phyloP scores from a whole-genome alignment of 371 early-diverging fungal genomes.

The Chytridiales sp. region DNA sequence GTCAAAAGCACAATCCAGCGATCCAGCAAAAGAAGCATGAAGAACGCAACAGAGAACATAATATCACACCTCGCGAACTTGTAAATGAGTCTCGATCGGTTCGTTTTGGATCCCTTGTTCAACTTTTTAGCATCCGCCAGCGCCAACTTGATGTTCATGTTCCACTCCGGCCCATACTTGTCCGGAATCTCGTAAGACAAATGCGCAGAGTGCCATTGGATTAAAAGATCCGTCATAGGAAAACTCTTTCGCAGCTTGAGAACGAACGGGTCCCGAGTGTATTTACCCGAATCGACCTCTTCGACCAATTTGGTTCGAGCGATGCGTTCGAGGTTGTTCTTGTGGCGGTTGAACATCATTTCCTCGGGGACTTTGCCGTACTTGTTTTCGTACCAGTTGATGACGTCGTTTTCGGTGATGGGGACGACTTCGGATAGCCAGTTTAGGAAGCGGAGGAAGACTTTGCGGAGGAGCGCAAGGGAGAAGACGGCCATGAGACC shows the following conservation, averaged over 20 bases:
- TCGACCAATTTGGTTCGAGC: slow-evolving; percentile 1
- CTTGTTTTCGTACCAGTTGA: slow-evolving; percentile 4
- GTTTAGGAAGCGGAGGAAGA: not conserved
- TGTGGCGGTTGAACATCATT: not conserved
- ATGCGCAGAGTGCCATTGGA: slow-evolving; percentile 10
- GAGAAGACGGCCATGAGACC: slow-evolving; percentile 3
- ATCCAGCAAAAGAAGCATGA: slow-evolving; percentile 9
- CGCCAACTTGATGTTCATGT: slow-evolving; percentile 17
- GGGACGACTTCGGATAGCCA: slow-evolving; percentile 5
- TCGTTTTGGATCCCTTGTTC: not conserved
- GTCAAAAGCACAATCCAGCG: slow-evolving; percentile 13
- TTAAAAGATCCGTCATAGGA: not conserved
- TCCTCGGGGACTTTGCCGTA: not conserved
- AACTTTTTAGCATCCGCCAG: slow-evolving; percentile 7
- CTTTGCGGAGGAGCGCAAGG: not conserved
- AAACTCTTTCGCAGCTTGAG: not conserved
- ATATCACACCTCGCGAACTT: slow-evolving; percentile 1
- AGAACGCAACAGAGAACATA: slow-evolving; percentile 1
- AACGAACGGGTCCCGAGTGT: slow-evolving; percentile 6
- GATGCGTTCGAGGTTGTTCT: not conserved
- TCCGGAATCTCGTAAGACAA: slow-evolving; percentile 7
- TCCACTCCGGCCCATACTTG: slow-evolving; percentile 13
- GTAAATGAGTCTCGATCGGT: not conserved
- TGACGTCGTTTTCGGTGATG: not conserved
- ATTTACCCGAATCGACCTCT: not conserved